A percentile compares a stretch with the other conserved stretches of the same genome.
phyloP scores from a whole-genome alignment of 148 eudicot species.

The Camellia japonica region DNA sequence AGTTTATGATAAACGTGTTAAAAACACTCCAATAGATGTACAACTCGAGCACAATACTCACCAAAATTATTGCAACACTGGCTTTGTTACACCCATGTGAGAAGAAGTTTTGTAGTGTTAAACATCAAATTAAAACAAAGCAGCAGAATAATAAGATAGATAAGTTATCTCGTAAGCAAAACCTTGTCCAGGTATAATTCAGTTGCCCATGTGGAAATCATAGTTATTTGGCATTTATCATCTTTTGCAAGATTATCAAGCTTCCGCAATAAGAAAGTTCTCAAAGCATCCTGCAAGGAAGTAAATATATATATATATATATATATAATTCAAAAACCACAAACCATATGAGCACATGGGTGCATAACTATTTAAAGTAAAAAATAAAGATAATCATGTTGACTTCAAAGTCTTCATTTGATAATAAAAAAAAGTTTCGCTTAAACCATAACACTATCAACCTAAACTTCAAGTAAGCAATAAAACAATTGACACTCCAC shows the following conservation, averaged over 20 bases:
- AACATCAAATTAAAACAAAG: constrained; percentile 4
- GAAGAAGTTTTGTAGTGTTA: not conserved
- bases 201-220: constrained; percentile 96
- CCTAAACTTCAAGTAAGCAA: too few species aligned
- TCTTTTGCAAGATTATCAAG: constrained; percentile 81
- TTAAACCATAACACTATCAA: too few species aligned
- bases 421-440: too few species aligned
- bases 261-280: constrained; percentile 84
- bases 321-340: too few species aligned
- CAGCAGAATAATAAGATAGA: not conserved
- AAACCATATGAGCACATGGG: too few species aligned
- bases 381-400: too few species aligned
- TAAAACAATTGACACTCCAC: too few species aligned
- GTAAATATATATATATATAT: too few species aligned
- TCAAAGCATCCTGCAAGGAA: constrained; percentile 82
- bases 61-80: not conserved
- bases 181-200: constrained; percentile 97
- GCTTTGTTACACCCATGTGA: not conserved
- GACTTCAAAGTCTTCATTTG: too few species aligned
- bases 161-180: constrained; percentile 15
- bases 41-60: not conserved
- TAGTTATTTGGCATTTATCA: constrained; percentile 92
- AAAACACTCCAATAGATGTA: too few species aligned
- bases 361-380: too few species aligned
- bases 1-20: too few species aligned